Evolutionary conservation across 768 basidiomycete species (phyloP).

Genomic region (Mycena indigotica): DNA sequence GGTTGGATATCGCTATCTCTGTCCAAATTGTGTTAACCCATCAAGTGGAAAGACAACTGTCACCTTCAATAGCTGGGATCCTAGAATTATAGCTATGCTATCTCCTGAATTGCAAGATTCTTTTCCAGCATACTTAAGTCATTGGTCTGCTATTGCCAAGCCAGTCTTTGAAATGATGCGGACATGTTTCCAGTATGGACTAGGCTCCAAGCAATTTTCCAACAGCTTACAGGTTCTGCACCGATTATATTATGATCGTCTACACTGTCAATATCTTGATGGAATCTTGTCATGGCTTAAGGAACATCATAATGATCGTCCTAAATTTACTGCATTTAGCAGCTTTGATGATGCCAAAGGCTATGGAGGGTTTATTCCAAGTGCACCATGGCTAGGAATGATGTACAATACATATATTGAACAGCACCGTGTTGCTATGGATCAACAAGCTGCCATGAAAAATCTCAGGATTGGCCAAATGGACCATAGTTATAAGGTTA

Average conservation of each 20-base stretch:
- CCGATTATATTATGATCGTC: not conserved
- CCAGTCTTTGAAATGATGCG: not conserved
- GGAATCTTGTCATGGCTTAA: not conserved
- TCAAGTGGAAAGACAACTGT: not conserved
- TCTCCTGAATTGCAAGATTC: not conserved
- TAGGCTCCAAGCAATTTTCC: not conserved
- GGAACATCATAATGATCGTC: not conserved
- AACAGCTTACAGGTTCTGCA: not conserved
- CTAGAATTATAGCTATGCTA: not conserved
- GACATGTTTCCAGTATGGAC: not conserved
- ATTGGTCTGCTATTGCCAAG: not conserved
- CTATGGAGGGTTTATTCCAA: not conserved
- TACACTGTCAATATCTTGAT: not conserved
- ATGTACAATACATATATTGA: not conserved
- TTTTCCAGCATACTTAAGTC: not conserved
- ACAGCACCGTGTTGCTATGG: not conserved
- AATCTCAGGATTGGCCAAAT: not conserved
- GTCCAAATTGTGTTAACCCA: not conserved
- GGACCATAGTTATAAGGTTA: constrained; percentile 4
- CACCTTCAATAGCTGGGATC: not conserved
- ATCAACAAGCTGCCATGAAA: not conserved
- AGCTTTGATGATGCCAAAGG: not conserved
- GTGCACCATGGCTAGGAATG: not conserved
- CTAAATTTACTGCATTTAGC: not conserved
- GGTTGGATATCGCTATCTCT: not conserved